A percentile compares a stretch with the other conserved stretches of the same genome.
Conservation (phyloP, 805 yeast genomes). For the Naumovozyma castellii region DNA sequence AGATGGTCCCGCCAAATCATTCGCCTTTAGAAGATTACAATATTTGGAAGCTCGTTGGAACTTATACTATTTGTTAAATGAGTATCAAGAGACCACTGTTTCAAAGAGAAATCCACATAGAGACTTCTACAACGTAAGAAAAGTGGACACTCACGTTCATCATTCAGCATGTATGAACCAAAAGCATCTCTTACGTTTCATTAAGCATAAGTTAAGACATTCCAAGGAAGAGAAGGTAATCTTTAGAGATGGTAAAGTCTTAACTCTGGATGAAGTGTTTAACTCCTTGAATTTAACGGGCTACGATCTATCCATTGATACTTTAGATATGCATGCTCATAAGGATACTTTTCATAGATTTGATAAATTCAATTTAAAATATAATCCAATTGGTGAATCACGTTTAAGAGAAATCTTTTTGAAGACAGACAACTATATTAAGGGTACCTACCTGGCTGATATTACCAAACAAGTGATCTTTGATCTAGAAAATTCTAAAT, state of each 20-base stretch:
- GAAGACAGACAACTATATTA: slow-evolving; percentile 87
- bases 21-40: slow-evolving; percentile 88
- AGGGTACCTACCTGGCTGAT: slow-evolving; percentile 87
- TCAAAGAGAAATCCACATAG: slow-evolving; percentile 92
- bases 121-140: slow-evolving; percentile 43
- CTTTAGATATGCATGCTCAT: slow-evolving; percentile 98
- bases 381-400: slow-evolving; percentile 97
- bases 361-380: slow-evolving; percentile 93
- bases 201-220: slow-evolving; percentile 87
- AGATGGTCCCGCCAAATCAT: slow-evolving; percentile 94
- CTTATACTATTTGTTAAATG: slow-evolving; percentile 76
- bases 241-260: slow-evolving; percentile 80
- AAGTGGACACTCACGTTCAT: slow-evolving; percentile 79
- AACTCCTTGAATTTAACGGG: slow-evolving; percentile 85
- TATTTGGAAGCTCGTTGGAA: slow-evolving; percentile 97
- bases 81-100: slow-evolving; percentile 83
- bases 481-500: slow-evolving; percentile 89
- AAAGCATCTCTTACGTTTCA: slow-evolving; percentile 87
- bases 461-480: slow-evolving; percentile 87
- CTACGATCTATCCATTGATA: slow-evolving; percentile 90
- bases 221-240: slow-evolving; percentile 83
- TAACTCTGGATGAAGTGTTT: slow-evolving; percentile 84
- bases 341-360: slow-evolving; percentile 96
- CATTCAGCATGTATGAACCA: slow-evolving; percentile 99
- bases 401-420: slow-evolving; percentile 91